A percentile compares a stretch with the other conserved stretches of the same genome.
Evolutionary conservation across 768 basidiomycete genomes (phyloP).

Genomic region (Tephrocybe sp.): DNA sequence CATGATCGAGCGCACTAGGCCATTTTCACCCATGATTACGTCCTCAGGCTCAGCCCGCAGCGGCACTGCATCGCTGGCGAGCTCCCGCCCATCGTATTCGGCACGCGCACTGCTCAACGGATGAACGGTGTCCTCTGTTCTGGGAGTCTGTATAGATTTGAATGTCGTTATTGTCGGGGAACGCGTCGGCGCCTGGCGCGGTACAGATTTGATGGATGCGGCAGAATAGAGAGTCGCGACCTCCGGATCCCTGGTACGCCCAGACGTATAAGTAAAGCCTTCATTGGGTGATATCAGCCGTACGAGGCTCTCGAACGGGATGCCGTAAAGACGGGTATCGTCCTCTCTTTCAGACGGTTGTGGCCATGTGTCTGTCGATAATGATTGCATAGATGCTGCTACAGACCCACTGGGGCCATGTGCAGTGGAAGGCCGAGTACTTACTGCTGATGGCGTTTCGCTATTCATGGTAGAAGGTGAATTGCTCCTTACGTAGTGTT

Average conservation of each 20-base stretch:
- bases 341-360: conserved; percentile 27
- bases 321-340: conserved; percentile 48
- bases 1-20: conserved; percentile 78
- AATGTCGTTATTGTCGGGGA: conserved; percentile 37
- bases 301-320: conserved; percentile 73
- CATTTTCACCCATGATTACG: conserved; percentile 72
- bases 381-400: conserved; percentile 33
- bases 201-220: conserved; percentile 74
- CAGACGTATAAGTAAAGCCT: conserved; percentile 43
- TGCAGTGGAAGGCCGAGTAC: conserved; percentile 29
- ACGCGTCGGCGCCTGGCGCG: conserved; percentile 33
- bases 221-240: conserved; percentile 88
- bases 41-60: conserved; percentile 58
- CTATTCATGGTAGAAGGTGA: conserved; percentile 17
- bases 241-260: conserved; percentile 64
- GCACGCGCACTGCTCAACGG: conserved; percentile 40
- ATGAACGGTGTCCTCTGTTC: conserved; percentile 37
- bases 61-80: conserved; percentile 76
- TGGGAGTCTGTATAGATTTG: conserved; percentile 29
- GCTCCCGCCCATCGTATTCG: conserved; percentile 70
- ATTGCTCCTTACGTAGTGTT: conserved; percentile 15
- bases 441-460: conserved; percentile 21
- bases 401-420: conserved; percentile 29
- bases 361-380: conserved; percentile 31
- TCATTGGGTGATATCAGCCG: conserved; percentile 69